phyloP scores from a whole-genome alignment of 345 rosid species.

The Heritiera fomes region DNA sequence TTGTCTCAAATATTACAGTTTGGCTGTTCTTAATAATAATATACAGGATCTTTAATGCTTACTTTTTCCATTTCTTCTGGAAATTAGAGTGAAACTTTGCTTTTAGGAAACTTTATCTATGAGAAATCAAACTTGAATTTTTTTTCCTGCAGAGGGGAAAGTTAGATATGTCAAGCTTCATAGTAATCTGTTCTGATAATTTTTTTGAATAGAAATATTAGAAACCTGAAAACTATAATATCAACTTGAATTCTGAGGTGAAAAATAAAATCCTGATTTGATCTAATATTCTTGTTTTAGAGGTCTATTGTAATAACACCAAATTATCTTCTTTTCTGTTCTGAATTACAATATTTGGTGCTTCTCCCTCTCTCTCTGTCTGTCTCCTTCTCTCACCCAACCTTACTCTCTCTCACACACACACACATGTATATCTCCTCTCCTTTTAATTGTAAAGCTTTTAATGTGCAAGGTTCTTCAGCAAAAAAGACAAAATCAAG shows the following conservation, averaged over 20 bases:
- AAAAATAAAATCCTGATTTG: background rate
- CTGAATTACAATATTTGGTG: constrained; percentile 3
- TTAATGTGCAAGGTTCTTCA: constrained; percentile 74
- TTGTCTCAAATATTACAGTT: background rate
- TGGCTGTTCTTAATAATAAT: background rate
- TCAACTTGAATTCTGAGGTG: constrained; percentile 13
- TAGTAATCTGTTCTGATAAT: background rate
- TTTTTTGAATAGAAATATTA: constrained; percentile 5
- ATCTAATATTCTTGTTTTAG: background rate
- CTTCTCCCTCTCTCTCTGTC: constrained; percentile 18
- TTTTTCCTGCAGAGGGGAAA: background rate
- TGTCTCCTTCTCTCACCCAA: background rate
- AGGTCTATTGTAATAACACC: background rate
- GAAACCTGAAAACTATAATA: background rate
- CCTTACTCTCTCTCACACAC: background rate
- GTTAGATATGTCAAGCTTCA: constrained; percentile 3
- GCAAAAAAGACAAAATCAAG: constrained; percentile 53
- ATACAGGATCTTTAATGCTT: background rate
- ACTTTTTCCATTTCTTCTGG: background rate
- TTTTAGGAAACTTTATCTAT: background rate
- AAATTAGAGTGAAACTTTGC: background rate
- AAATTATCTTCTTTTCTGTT: constrained; percentile 9
- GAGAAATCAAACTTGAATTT: background rate
- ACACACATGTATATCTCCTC: background rate
- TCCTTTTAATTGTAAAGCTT: constrained; percentile 36